Evolutionary conservation across 768 basidiomycete species (phyloP).

Genomic region (Dictyophora rubrovolvata): DNA sequence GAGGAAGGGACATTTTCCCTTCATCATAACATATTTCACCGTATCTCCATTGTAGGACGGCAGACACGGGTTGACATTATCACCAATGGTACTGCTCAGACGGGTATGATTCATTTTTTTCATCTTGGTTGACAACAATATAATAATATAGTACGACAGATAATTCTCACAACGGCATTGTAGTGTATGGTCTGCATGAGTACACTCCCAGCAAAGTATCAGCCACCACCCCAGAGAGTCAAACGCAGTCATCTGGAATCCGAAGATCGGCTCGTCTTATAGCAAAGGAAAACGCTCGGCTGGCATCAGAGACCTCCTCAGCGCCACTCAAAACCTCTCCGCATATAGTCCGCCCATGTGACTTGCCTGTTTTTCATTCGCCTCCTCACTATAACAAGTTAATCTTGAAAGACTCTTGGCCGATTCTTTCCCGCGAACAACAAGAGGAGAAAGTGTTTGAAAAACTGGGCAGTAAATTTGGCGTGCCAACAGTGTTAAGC

Average conservation of each 20-base stretch:
- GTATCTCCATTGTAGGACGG: neutral
- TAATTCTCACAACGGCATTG: neutral
- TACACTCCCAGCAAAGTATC: too few relatives aligned
- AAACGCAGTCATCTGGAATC: too few relatives aligned
- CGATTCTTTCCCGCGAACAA: neutral
- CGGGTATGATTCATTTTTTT: too few relatives aligned
- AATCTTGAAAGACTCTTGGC: conserved; percentile 2
- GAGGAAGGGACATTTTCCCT: neutral
- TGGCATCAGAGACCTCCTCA: too few relatives aligned
- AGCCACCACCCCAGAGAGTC: too few relatives aligned
- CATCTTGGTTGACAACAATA: neutral
- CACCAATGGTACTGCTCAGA: neutral
- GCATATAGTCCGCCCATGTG: neutral
- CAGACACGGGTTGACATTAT: neutral
- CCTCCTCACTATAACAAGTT: neutral
- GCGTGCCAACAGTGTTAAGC: neutral
- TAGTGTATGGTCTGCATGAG: neutral
- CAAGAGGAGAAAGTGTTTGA: neutral
- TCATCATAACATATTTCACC: neutral
- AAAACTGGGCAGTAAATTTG: neutral
- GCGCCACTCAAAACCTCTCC: neutral
- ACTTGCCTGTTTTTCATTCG: neutral
- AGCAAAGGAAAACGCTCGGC: too few relatives aligned
- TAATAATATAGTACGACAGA: neutral
- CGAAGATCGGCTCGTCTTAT: too few relatives aligned